Evolutionary conservation across 169 alveolate genomes (phyloP).

Genomic region (Amoebophrya sp.): DNA sequence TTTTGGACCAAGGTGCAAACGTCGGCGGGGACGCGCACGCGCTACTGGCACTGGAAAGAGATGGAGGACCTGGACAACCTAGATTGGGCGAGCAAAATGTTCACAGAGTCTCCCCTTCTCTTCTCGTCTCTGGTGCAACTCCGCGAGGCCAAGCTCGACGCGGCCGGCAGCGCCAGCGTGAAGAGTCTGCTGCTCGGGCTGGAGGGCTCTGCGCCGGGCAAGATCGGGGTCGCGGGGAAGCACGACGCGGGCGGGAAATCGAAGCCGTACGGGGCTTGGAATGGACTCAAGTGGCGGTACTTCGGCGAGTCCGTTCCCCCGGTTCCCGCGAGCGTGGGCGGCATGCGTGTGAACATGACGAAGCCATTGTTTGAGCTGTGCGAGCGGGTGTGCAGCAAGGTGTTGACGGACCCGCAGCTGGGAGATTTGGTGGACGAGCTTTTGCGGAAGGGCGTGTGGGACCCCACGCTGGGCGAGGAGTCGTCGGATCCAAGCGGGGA

Average conservation of each 20-base stretch:
- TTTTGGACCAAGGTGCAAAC: constrained; percentile 11
- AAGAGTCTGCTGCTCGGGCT: background rate
- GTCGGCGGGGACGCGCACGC: background rate
- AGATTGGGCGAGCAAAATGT: background rate
- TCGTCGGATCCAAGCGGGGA: background rate
- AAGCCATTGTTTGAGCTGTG: background rate
- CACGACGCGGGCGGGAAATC: constrained; percentile 10
- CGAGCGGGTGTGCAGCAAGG: background rate
- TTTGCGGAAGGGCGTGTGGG: background rate
- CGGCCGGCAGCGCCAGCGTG: background rate
- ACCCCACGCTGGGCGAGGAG: background rate
- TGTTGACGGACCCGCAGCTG: background rate
- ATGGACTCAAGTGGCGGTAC: background rate
- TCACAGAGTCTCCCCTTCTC: background rate
- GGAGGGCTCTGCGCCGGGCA: background rate
- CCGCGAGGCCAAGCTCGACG: background rate
- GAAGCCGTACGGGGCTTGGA: background rate
- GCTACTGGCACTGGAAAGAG: background rate
- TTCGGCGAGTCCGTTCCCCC: background rate
- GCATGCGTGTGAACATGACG: constrained; percentile 14
- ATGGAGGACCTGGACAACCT: background rate
- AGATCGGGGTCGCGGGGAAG: constrained; percentile 9
- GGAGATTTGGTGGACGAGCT: background rate
- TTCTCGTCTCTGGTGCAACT: background rate
- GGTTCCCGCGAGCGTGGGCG: background rate